Percentiles rank a stretch among this genome's conserved stretches.
Conservation (phyloP, 371 early-diverging fungal species). For the Mucor plumbeus region DNA sequence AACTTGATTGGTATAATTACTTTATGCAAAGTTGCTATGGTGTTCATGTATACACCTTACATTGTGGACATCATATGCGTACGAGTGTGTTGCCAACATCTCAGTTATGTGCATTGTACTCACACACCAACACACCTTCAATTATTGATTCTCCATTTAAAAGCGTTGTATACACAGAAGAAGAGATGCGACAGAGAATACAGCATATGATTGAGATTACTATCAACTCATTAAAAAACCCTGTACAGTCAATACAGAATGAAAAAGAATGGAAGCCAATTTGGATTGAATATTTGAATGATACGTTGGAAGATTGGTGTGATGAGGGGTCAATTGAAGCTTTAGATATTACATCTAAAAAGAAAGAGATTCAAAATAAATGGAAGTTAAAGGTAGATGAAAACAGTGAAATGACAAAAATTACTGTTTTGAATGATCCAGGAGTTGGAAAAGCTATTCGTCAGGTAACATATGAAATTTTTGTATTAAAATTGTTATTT, state of each 20-base stretch:
- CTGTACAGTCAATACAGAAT: constrained; percentile 17
- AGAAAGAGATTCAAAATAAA: constrained; percentile 5
- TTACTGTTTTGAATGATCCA: constrained; percentile 33
- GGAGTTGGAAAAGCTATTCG: constrained; percentile 27
- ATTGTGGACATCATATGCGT: constrained; percentile 18
- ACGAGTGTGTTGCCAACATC: constrained; percentile 11
- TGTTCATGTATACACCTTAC: constrained; percentile 26
- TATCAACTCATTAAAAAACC: constrained; percentile 25
- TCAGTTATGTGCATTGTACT: constrained; percentile 34
- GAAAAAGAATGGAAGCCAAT: constrained; percentile 28
- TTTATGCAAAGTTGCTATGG: constrained; percentile 38
- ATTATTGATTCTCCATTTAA: constrained; percentile 29
- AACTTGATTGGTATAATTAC: constrained; percentile 30
- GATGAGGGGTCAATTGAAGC: constrained; percentile 14
- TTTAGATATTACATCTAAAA: neutral
- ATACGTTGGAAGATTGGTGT: constrained; percentile 41
- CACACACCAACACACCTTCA: neutral
- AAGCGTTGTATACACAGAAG: constrained; percentile 38
- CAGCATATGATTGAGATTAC: constrained; percentile 32
- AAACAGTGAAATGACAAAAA: constrained; percentile 30
- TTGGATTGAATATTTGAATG: constrained; percentile 40
- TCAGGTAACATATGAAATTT: constrained; percentile 17
- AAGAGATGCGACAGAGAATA: constrained; percentile 36
- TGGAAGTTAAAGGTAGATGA: constrained; percentile 29
- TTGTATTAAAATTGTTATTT: neutral